Evolutionary conservation across 164 flowering plant genomes (phyloP), one percentile per base, ranked within the genome.

Genomic region (Protea cynaroides): DNA sequence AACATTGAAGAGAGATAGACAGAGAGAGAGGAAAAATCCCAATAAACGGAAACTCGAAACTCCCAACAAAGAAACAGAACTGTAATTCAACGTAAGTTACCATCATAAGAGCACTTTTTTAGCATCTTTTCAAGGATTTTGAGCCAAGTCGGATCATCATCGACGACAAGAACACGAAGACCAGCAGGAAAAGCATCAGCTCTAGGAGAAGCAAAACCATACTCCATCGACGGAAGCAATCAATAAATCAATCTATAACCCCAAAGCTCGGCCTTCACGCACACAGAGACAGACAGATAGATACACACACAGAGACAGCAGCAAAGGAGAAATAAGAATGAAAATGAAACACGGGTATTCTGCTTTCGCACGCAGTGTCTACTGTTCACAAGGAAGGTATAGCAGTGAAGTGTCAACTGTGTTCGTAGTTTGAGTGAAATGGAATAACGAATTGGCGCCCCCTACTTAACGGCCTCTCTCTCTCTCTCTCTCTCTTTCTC

Each of bases 51-150:
- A 40, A 40, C 14, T 40, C 17, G 21, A 22, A 22, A 50, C 23
- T 5, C 10, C 34, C 24, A 17, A 62, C 58, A 49, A 17, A 71
- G 22, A 38, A 68, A 56, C 22, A 62, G 19, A 49, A 38, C 22
- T 25, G 60, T 29, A 6, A 13, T 14, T n/a, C 25, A 9, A 34
- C 17, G 25, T 11, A 9, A 34, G 24, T 24, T 22, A 58, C 75
- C 75, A 78, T 90, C 87, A 65, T 90, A 90, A 7, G 78, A 79
- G 60, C 96, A 87, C 66, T 84, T 87, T 76, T 80, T 86, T 64
- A 90, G 91, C 93, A 90, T 90, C 83, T 87, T 87, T 29, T 87
- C 96, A 0, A 90, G 82, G 59, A 90, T 83, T 66, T 79, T 90
- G 50, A 87, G 64, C 89, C 92, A 87, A 7, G 93, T 82, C 1